These are phyloP conservation scores for Solanum dulcamara DNA, from an alignment of 257 asterid species.

Conservation along the genomic window DNA sequence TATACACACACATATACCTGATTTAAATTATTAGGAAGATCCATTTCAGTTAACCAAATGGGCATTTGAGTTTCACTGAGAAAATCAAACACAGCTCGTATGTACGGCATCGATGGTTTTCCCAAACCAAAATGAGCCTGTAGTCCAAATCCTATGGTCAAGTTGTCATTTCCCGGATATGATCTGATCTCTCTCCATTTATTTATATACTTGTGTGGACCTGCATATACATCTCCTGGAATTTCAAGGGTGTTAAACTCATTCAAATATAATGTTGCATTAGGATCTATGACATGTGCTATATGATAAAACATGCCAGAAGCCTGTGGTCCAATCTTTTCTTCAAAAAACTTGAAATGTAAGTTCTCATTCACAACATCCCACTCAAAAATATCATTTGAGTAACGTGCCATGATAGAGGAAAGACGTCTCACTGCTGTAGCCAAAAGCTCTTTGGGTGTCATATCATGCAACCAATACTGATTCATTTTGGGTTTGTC, in stretches of 20 bases:
- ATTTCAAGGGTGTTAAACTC: conserved; percentile 60
- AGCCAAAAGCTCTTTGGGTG: not conserved
- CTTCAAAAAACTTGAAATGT: conserved; percentile 27
- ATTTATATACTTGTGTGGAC: conserved; percentile 34
- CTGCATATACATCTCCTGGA: conserved; percentile 8
- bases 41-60: conserved; percentile 29
- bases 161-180: conserved; percentile 33
- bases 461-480: not conserved
- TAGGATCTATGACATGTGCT: conserved; percentile 23
- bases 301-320: conserved; percentile 14
- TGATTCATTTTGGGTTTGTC: not conserved
- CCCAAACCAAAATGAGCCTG: conserved; percentile 28
- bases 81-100: not conserved
- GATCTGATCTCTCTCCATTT: conserved; percentile 23
- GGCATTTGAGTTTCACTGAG: conserved; percentile 22
- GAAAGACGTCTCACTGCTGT: not conserved
- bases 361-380: conserved; percentile 22
- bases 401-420: not conserved
- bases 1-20: too few species aligned
- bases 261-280: conserved; percentile 40
- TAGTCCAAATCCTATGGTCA: conserved; percentile 49
- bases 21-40: not conserved
- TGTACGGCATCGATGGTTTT: not conserved
- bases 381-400: conserved; percentile 7
- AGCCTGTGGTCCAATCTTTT: conserved; percentile 15